Percentiles rank a stretch among this genome's conserved stretches.
These are phyloP conservation scores for Wickerhamomyces sp. DNA, from an alignment of 1,139 yeast species.

Conservation along the genomic window DNA sequence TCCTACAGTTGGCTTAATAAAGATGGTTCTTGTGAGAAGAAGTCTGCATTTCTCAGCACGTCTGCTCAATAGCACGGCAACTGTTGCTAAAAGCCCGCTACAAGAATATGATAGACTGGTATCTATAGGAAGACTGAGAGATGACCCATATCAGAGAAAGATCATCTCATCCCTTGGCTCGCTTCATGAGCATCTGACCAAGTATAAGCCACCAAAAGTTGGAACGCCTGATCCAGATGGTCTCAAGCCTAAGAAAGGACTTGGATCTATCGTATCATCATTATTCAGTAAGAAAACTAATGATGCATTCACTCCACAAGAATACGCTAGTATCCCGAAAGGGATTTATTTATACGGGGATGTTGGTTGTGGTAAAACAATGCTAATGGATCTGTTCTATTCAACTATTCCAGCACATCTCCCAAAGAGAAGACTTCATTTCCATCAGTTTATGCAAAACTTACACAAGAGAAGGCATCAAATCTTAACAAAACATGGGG, in stretches of 20 bases:
- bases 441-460: conserved; percentile 95
- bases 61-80: conserved; percentile 3
- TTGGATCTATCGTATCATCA: conserved; percentile 33
- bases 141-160: conserved; percentile 63
- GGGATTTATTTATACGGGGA: conserved; percentile 95
- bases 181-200: conserved; percentile 43
- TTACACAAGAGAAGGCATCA: conserved; percentile 85
- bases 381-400: conserved; percentile 95
- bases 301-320: conserved; percentile 5
- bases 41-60: conserved; percentile 4
- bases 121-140: conserved; percentile 45
- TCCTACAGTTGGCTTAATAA: not conserved
- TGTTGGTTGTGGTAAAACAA: conserved; percentile 97
- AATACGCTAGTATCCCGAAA: conserved; percentile 43
- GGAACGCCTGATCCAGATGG: conserved; percentile 15
- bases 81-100: conserved; percentile 38
- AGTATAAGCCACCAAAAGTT: conserved; percentile 52
- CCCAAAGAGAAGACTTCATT: conserved; percentile 78
- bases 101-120: conserved; percentile 60
- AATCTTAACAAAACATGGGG: conserved; percentile 56
- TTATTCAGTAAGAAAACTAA: conserved; percentile 14
- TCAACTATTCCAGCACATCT: conserved; percentile 73
- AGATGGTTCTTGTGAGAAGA: not conserved
- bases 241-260: conserved; percentile 45
- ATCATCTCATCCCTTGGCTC: conserved; percentile 52